Evolutionary conservation across 768 basidiomycete species (phyloP).

Genomic region (Boletus rubescentipes): DNA sequence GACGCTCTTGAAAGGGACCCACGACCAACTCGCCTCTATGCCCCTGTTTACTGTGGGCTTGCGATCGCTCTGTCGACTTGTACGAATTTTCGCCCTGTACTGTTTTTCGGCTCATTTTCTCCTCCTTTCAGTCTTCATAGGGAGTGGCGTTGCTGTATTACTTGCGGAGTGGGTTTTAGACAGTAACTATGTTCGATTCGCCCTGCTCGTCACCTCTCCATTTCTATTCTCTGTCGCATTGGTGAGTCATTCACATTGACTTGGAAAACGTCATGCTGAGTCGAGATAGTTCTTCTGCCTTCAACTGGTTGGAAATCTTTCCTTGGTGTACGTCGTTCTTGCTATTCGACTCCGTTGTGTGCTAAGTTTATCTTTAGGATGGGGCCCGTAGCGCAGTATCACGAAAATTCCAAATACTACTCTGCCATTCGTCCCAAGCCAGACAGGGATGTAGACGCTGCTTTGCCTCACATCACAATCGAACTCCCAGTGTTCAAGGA

Average conservation of each 20-base stretch:
- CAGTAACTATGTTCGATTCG: conserved; percentile 57
- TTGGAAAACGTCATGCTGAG: conserved; percentile 10
- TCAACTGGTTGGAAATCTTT: conserved; percentile 62
- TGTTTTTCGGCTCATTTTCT: conserved; percentile 4
- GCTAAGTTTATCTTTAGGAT: conserved; percentile 41
- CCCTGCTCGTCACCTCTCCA: conserved; percentile 60
- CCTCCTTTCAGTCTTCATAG: conserved; percentile 61
- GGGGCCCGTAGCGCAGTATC: conserved; percentile 82
- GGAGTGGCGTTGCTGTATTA: conserved; percentile 55
- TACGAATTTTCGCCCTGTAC: conserved; percentile 34
- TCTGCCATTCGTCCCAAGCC: conserved; percentile 63
- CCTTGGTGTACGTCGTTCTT: conserved; percentile 49
- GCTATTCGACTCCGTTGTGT: background rate
- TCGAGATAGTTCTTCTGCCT: conserved; percentile 63
- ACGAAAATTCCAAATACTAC: conserved; percentile 83
- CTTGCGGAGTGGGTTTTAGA: conserved; percentile 74
- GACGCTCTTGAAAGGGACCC: conserved; percentile 31
- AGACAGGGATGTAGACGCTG: conserved; percentile 59
- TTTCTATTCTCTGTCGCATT: conserved; percentile 75
- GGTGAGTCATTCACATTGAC: conserved; percentile 38
- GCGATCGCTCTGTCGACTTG: conserved; percentile 63
- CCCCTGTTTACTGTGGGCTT: conserved; percentile 70
- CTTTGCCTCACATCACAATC: conserved; percentile 72
- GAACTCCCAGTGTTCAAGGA: conserved; percentile 91
- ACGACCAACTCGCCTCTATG: conserved; percentile 62